Evolutionary conservation across 2,329 filamentous ascomycete species (phyloP).

Genomic region (Xylaria sp.): DNA sequence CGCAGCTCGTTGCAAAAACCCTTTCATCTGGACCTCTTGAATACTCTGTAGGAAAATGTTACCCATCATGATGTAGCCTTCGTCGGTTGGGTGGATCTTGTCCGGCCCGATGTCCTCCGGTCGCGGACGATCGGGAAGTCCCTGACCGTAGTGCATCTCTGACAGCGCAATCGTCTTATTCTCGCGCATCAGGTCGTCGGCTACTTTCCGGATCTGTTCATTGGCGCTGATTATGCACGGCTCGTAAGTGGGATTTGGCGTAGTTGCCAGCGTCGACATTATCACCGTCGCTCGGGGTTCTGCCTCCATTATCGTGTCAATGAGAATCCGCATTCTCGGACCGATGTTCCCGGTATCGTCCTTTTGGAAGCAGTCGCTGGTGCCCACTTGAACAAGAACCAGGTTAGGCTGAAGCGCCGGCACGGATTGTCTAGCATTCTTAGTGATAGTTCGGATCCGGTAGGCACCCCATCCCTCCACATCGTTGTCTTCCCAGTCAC

Average conservation of each 20-base stretch:
- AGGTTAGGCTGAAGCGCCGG: constrained; percentile 45
- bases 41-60: constrained; percentile 44
- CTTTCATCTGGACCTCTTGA: constrained; percentile 42
- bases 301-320: constrained; percentile 39
- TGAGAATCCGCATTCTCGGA: constrained; percentile 39
- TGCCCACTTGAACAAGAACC: constrained; percentile 44
- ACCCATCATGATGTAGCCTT: constrained; percentile 48
- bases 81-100: constrained; percentile 43
- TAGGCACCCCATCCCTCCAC: constrained; percentile 43
- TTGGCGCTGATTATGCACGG: constrained; percentile 43
- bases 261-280: constrained; percentile 44
- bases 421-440: constrained; percentile 40
- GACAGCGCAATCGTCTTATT: constrained; percentile 40
- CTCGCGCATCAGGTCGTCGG: constrained; percentile 40
- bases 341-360: constrained; percentile 39
- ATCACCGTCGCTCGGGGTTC: constrained; percentile 41
- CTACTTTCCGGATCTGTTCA: constrained; percentile 43
- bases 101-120: constrained; percentile 44
- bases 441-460: constrained; percentile 40
- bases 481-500: constrained; percentile 45
- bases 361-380: constrained; percentile 45
- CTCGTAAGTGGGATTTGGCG: constrained; percentile 40
- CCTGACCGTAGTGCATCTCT: constrained; percentile 46
- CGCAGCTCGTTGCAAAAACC: constrained; percentile 39
- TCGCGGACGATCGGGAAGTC: constrained; percentile 37